These are phyloP conservation scores for Phoenix roebelenii DNA, from an alignment of 176 grass and related monocot species.

Conservation along the genomic window DNA sequence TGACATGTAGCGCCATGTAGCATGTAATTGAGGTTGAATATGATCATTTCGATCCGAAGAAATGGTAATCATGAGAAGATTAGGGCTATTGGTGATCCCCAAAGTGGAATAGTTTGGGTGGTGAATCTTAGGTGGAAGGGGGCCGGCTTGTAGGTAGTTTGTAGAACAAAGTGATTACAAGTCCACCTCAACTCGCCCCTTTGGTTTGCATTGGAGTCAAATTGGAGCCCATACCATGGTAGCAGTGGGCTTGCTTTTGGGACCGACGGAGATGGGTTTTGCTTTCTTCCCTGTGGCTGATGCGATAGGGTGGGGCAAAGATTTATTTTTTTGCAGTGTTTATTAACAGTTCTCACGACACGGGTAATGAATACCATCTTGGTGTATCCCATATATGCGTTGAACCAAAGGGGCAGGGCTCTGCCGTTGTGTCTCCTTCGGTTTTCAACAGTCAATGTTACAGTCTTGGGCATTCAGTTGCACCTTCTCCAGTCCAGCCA, in stretches of 20 bases:
- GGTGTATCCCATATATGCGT: too few relatives aligned
- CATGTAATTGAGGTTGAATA: too few relatives aligned
- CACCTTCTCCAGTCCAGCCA: too few relatives aligned
- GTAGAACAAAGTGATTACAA: conserved; percentile 1
- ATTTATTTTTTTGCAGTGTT: not conserved
- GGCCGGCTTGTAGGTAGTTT: conserved; percentile 7
- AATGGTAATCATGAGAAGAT: too few relatives aligned
- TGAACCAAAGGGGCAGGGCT: too few relatives aligned
- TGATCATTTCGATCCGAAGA: too few relatives aligned
- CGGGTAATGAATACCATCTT: not conserved
- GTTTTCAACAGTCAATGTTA: too few relatives aligned
- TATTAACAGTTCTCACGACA: not conserved
- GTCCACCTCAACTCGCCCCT: not conserved
- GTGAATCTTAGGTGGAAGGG: conserved; percentile 11
- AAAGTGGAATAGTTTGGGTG: not conserved
- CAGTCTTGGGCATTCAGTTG: too few relatives aligned
- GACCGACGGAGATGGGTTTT: not conserved
- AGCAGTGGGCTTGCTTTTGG: conserved; percentile 10
- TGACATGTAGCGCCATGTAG: too few relatives aligned
- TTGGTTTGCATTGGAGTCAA: not conserved
- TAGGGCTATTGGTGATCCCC: not conserved
- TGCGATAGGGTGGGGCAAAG: not conserved
- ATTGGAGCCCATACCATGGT: not conserved
- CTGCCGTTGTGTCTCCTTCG: too few relatives aligned
- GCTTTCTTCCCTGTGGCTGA: not conserved